phyloP scores from a whole-genome alignment of 257 asterid species.

The Leonotis leonurus region DNA sequence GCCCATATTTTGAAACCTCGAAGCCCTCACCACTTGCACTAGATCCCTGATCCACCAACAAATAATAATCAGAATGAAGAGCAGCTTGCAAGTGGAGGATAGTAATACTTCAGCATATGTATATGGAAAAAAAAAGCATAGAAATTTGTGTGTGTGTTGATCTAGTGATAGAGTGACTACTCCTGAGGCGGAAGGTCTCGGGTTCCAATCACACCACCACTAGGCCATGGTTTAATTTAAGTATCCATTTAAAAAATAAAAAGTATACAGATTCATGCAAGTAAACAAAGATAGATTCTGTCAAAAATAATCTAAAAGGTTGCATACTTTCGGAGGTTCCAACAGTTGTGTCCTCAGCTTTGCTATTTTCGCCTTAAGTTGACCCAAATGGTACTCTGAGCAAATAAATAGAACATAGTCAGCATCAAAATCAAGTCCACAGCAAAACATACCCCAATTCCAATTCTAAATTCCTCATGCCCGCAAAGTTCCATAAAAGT shows the following conservation, averaged over 20 bases:
- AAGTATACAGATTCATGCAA: no score
- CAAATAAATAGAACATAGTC: constrained; percentile 5
- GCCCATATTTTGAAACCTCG: constrained; percentile 96
- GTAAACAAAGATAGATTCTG: neutral
- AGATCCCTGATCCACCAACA: constrained; percentile 58
- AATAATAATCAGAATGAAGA: constrained; percentile 14
- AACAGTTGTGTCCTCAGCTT: constrained; percentile 94
- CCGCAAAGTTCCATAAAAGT: no score
- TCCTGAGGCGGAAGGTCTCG: no score
- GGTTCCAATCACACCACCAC: no score
- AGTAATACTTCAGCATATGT: neutral
- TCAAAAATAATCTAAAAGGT: neutral
- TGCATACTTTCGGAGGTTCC: constrained; percentile 97
- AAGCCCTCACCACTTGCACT: constrained; percentile 99
- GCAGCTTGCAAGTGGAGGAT: neutral
- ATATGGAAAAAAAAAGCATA: no score
- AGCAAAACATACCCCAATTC: no score
- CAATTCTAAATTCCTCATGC: no score
- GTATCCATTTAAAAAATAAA: no score
- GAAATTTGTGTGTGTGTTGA: no score
- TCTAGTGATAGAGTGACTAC: no score
- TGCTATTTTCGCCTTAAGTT: constrained; percentile 98
- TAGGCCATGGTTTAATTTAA: no score
- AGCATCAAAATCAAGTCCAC: constrained; percentile 2
- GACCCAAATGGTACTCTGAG: constrained; percentile 97